These are phyloP conservation scores for Starmerella apis DNA, from an alignment of 805 yeast genomes.

Conservation along the genomic window DNA sequence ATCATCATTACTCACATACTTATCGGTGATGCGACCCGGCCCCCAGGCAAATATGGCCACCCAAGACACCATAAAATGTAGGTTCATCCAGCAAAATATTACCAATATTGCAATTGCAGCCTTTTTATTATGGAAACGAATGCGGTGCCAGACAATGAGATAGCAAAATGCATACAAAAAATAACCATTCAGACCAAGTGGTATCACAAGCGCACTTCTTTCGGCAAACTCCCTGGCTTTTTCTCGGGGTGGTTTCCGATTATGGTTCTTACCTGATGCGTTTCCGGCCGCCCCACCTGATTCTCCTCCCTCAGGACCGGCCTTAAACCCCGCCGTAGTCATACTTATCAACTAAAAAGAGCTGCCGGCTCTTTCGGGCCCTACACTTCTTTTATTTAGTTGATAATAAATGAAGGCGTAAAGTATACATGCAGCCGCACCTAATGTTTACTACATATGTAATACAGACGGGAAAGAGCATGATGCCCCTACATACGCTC, in stretches of 20 bases:
- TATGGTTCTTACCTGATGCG: neutral
- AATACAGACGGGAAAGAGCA: no score
- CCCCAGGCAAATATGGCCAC: conserved; percentile 39
- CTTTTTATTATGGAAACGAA: conserved; percentile 10
- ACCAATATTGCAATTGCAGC: conserved; percentile 21
- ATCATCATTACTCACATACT: conserved; percentile 9
- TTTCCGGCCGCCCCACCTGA: neutral
- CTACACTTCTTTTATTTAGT: neutral
- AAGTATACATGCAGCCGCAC: no score
- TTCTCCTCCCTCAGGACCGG: conserved; percentile 1
- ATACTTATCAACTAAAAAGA: neutral
- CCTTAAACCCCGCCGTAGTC: neutral
- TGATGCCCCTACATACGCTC: no score
- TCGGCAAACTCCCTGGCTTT: neutral
- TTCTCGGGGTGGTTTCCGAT: neutral
- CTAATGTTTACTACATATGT: no score
- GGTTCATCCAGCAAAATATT: conserved; percentile 14
- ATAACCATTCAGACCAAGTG: conserved; percentile 21
- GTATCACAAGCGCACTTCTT: neutral
- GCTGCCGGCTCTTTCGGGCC: neutral
- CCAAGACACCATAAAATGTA: conserved; percentile 35
- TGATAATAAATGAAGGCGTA: no score
- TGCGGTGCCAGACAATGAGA: conserved; percentile 18
- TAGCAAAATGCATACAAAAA: conserved; percentile 23
- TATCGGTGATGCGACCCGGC: conserved; percentile 42